phyloP scores from a whole-genome alignment of 192 early-diverging fungal genomes.

The Piromyces sp. region DNA sequence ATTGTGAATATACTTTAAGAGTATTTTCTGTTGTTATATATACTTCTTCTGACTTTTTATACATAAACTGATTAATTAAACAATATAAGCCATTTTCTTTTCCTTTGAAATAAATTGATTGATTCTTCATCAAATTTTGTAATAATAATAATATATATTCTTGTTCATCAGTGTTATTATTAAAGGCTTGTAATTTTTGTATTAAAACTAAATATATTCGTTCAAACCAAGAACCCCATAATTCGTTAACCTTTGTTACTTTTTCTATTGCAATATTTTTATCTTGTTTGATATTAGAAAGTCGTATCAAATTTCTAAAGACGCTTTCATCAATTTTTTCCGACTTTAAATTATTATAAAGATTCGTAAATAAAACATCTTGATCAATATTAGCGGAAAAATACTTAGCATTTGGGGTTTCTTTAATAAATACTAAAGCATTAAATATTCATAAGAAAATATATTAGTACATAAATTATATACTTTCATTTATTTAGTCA shows the following conservation, averaged over 20 bases:
- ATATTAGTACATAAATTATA: too few relatives aligned
- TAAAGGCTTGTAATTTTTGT: background rate
- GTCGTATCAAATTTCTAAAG: background rate
- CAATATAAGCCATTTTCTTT: background rate
- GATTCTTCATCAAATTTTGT: background rate
- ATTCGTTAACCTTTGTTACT: background rate
- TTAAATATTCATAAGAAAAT: background rate
- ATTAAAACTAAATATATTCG: background rate
- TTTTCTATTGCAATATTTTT: background rate
- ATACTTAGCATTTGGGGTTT: background rate
- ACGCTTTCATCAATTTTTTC: background rate
- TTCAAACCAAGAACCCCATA: background rate
- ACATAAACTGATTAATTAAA: background rate
- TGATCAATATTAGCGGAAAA: background rate
- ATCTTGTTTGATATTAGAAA: background rate
- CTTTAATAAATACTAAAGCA: background rate
- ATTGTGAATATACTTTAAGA: background rate
- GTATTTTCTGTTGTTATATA: background rate
- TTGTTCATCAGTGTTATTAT: background rate
- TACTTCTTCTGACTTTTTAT: background rate
- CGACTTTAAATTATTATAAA: background rate
- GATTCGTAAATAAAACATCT: background rate
- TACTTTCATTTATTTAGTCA: too few relatives aligned
- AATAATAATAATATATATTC: background rate
- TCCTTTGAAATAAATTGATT: background rate